Evolutionary conservation across 2,329 filamentous ascomycete genomes (phyloP), one percentile per base, ranked within the genome.

Genomic region (Cordyceps sp.): DNA sequence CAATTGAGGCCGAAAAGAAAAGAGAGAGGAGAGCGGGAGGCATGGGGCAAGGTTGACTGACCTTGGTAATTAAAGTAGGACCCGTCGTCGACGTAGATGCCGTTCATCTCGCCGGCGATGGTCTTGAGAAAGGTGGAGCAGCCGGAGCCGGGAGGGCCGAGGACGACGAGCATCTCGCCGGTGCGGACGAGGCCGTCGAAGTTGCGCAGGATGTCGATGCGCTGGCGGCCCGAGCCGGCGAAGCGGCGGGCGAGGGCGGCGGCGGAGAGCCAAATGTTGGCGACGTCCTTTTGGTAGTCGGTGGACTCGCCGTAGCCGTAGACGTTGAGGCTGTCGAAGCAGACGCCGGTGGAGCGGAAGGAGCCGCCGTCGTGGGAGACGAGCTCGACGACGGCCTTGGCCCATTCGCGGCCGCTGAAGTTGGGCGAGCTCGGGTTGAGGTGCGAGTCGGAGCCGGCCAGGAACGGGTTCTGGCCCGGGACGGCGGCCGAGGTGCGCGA

Each of bases 91-190:
- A 90, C 62, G 42, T 68, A 73, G 43, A 92, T 75, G 32, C 84
- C 84, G 42, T 85, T 78, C 16, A 78, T 82, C 54, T 92, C 82
- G 37, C 84, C 83, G 4, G 82, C 72, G 42, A 92, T 71, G 0
- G 82, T 81, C 60, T 92, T 92, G 36, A 93, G 62, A 39, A 92
- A 76, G 3, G 84, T 92, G 13, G 79, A 83, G 52, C 84, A 93
- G 33, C 79, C 79, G n/a, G 68, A 66, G 26, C 70, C 70, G 3
- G 78, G 78, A 34, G 77, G 78, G 13, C 78, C 78, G 22, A 84
- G 62, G 3, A 83, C 78, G 13, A 83, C 73, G 19, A 83, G 55
- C 74, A 84, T 80, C 59, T 84, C 78, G 27, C 78, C 78, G 37
- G 68, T 69, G 45, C 70, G 62, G 2, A 83, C 72, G 0, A 82